phyloP scores from a whole-genome alignment of 2,329 filamentous ascomycete genomes.

The Colletotrichum orchidophilum region DNA sequence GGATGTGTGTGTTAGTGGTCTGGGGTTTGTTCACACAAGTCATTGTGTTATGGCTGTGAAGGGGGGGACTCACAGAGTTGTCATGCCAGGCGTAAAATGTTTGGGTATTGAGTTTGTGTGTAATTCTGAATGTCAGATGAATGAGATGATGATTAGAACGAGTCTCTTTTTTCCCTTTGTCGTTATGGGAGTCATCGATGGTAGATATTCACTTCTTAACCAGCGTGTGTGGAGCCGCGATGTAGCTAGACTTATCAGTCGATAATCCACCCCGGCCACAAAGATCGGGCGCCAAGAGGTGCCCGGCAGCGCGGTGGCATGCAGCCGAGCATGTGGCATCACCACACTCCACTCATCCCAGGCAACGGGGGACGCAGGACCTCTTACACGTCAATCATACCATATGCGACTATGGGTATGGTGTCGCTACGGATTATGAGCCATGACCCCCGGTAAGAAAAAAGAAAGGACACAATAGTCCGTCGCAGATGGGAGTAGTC shows the following conservation, averaged over 20 bases:
- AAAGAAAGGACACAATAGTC: background rate
- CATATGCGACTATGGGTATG: background rate
- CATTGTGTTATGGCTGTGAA: background rate
- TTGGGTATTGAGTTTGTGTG: background rate
- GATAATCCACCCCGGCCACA: background rate
- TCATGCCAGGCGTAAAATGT: background rate
- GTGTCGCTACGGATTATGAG: too few relatives aligned
- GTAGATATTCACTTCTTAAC: background rate
- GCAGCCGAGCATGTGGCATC: slow-evolving; percentile 11
- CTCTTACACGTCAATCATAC: background rate
- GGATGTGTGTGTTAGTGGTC: background rate
- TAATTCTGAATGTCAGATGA: background rate
- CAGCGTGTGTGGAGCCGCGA: background rate
- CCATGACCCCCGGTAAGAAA: too few relatives aligned
- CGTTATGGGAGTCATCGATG: background rate
- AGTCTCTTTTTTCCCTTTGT: background rate
- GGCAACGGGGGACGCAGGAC: background rate
- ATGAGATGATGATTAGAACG: background rate
- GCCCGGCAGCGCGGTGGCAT: background rate
- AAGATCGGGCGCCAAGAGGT: background rate
- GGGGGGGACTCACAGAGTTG: background rate
- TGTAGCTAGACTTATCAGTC: background rate
- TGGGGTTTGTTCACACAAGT: too few relatives aligned
- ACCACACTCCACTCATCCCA: background rate
- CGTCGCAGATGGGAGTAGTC: background rate